These are phyloP conservation scores for Leccinum uliginosum DNA, from an alignment of 768 basidiomycete genomes.

Conservation along the genomic window DNA sequence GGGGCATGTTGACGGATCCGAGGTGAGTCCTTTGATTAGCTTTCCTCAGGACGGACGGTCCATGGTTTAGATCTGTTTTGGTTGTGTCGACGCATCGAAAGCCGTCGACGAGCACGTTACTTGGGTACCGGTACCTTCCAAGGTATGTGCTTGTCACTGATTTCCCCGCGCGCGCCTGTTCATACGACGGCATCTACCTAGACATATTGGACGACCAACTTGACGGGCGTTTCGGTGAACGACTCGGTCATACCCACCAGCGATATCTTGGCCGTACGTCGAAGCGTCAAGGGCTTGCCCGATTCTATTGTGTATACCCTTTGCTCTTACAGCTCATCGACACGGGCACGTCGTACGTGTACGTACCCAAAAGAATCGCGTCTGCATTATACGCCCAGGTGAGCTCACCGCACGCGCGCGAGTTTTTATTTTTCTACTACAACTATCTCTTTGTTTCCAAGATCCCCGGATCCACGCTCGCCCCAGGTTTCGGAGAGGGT, in stretches of 20 bases:
- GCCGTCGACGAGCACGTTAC: slow-evolving; percentile 18
- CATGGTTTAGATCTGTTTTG: slow-evolving; percentile 18
- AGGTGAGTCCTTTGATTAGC: slow-evolving; percentile 32
- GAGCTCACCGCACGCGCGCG: slow-evolving; percentile 1
- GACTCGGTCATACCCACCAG: slow-evolving; percentile 7
- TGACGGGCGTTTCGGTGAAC: slow-evolving; percentile 43
- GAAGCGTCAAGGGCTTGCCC: background rate
- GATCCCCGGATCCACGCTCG: slow-evolving; percentile 47
- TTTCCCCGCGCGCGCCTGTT: background rate
- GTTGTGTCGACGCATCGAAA: slow-evolving; percentile 34
- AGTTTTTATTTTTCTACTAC: too few relatives aligned
- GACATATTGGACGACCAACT: slow-evolving; percentile 58
- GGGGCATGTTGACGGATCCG: slow-evolving; percentile 38
- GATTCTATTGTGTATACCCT: background rate
- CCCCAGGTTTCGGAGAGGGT: slow-evolving; percentile 41
- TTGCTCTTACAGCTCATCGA: slow-evolving; percentile 49
- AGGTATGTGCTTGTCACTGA: slow-evolving; percentile 22
- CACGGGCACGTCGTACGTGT: slow-evolving; percentile 64
- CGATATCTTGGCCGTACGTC: slow-evolving; percentile 15
- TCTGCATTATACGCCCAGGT: slow-evolving; percentile 44
- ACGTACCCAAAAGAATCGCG: slow-evolving; percentile 45
- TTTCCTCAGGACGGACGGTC: background rate
- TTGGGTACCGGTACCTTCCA: slow-evolving; percentile 37
- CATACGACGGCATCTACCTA: slow-evolving; percentile 21
- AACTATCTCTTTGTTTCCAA: slow-evolving; percentile 18